These are phyloP conservation scores for Prunus mira DNA, from an alignment of 306 rosid genomes.

Conservation along the genomic window DNA sequence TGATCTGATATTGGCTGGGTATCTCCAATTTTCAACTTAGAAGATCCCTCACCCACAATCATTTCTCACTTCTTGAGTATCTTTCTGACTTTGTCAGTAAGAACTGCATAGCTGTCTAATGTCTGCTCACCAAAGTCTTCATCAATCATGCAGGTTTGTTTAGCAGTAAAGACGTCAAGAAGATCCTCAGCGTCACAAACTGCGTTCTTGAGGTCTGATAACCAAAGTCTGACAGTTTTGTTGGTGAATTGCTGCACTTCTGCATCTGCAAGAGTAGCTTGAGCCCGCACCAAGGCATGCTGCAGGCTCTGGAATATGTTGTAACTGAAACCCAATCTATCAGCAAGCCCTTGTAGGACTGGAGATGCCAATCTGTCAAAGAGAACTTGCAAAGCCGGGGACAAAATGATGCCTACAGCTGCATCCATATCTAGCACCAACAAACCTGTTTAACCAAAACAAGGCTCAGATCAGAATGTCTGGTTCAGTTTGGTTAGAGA, in stretches of 20 bases:
- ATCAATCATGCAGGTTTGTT: neutral
- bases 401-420: neutral
- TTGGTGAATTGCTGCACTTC: constrained; percentile 10
- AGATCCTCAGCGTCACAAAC: neutral
- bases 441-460: no score
- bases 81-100: neutral
- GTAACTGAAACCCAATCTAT: neutral
- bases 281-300: neutral
- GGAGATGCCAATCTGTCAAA: constrained; percentile 15
- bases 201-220: neutral
- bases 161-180: neutral
- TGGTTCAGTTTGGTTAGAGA: no score
- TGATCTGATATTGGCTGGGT: neutral
- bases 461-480: no score
- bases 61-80: neutral
- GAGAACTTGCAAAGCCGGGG: constrained; percentile 14
- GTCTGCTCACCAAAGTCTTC: neutral
- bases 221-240: neutral
- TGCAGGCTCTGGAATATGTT: neutral
- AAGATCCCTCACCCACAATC: neutral
- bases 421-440: neutral
- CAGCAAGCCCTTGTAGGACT: neutral
- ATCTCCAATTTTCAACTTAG: neutral
- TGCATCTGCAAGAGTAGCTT: constrained; percentile 16
- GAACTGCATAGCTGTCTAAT: neutral